phyloP scores from a whole-genome alignment of 495 filamentous ascomycete species.

The Jackrogersella multiformis region DNA sequence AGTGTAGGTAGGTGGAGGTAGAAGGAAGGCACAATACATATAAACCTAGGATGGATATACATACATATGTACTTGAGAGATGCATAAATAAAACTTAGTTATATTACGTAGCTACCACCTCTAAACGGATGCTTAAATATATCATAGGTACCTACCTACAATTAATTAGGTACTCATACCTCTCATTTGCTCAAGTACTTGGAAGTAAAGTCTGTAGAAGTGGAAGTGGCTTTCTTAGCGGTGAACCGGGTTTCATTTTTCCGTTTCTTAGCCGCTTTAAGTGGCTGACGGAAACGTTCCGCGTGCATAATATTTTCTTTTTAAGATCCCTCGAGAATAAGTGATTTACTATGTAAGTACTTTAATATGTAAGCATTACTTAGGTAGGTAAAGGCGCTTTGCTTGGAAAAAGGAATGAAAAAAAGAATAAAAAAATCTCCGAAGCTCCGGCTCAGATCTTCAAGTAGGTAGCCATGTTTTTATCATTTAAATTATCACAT shows the following conservation, averaged over 20 bases:
- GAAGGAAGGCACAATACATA: neutral
- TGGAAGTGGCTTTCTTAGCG: slow-evolving; percentile 10
- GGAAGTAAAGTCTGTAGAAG: no score
- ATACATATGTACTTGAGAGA: no score
- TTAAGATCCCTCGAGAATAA: slow-evolving; percentile 19
- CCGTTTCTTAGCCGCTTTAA: slow-evolving; percentile 17
- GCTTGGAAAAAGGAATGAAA: slow-evolving; percentile 28
- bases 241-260: slow-evolving; percentile 30
- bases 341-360: slow-evolving; percentile 7
- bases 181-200: no score
- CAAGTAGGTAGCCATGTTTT: slow-evolving; percentile 31
- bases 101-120: no score
- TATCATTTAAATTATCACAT: slow-evolving; percentile 26
- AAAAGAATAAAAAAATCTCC: slow-evolving; percentile 36
- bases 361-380: slow-evolving; percentile 11
- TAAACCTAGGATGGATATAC: no score
- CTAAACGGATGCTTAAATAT: no score
- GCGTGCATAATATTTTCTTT: slow-evolving; percentile 29
- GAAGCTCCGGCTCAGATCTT: slow-evolving; percentile 38
- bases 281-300: slow-evolving; percentile 33
- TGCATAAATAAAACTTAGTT: no score
- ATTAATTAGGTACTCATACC: no score
- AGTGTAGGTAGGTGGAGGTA: no score
- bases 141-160: no score
- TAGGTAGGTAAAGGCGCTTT: slow-evolving; percentile 30